phyloP scores from a whole-genome alignment of 805 yeast species.

The Candida vaughaniae region DNA sequence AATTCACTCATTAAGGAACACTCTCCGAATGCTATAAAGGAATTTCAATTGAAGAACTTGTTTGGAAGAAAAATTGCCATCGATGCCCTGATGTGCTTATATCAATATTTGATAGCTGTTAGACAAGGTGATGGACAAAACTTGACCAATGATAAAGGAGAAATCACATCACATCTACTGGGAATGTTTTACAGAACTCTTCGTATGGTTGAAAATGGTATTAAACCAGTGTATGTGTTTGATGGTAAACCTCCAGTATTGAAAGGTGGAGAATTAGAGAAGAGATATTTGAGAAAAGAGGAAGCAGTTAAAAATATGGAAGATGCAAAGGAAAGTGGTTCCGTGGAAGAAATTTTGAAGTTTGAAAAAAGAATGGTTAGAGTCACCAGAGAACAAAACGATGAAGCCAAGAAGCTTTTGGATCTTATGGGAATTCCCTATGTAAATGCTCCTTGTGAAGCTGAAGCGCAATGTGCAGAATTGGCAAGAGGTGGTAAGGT shows the following conservation, averaged over 20 bases:
- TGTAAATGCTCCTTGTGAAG: slow-evolving; percentile 95
- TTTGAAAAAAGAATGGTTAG: slow-evolving; percentile 85
- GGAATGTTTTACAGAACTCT: slow-evolving; percentile 96
- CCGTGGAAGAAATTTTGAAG: slow-evolving; percentile 70
- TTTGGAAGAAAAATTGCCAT: slow-evolving; percentile 98
- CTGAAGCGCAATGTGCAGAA: slow-evolving; percentile 98
- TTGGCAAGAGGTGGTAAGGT: slow-evolving; percentile 88
- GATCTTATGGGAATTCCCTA: slow-evolving; percentile 93
- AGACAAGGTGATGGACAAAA: slow-evolving; percentile 97
- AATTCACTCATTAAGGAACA: slow-evolving; percentile 85
- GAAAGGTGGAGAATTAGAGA: slow-evolving; percentile 90
- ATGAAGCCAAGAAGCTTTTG: slow-evolving; percentile 82
- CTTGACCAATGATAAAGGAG: slow-evolving; percentile 83
- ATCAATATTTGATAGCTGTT: slow-evolving; percentile 94
- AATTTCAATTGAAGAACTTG: slow-evolving; percentile 77
- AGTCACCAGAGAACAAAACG: slow-evolving; percentile 88
- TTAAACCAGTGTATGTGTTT: slow-evolving; percentile 94
- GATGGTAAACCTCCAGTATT: slow-evolving; percentile 97
- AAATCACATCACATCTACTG: slow-evolving; percentile 88
- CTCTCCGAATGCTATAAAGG: slow-evolving; percentile 78
- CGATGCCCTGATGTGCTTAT: slow-evolving; percentile 94
- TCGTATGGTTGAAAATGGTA: slow-evolving; percentile 85
- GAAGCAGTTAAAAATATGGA: slow-evolving; percentile 78
- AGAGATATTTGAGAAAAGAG: slow-evolving; percentile 75
- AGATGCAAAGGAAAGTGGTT: slow-evolving; percentile 75